These are phyloP conservation scores for Boletellus ananas DNA, from an alignment of 768 basidiomycete species.

Conservation along the genomic window DNA sequence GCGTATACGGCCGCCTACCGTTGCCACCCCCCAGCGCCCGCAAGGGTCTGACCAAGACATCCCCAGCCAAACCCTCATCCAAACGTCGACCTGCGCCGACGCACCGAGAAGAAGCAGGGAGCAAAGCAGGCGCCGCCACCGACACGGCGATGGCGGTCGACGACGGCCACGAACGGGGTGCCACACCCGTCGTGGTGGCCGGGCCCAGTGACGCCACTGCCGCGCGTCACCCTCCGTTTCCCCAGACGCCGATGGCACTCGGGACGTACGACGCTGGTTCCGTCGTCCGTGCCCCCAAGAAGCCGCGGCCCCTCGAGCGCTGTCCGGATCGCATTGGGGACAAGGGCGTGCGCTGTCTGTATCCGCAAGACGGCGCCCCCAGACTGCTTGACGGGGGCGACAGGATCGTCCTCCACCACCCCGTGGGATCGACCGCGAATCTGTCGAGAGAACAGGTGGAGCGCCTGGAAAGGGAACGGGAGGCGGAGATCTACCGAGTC, in stretches of 20 bases:
- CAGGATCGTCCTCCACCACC: constrained; percentile 22
- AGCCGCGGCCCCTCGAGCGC: constrained; percentile 22
- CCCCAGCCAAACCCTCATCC: background rate
- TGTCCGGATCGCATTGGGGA: constrained; percentile 30
- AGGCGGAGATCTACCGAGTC: constrained; percentile 1
- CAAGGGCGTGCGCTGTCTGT: constrained; percentile 23
- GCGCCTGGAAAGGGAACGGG: constrained; percentile 11
- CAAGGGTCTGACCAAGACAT: background rate
- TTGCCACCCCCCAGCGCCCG: constrained; percentile 5
- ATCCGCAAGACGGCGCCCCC: constrained; percentile 11
- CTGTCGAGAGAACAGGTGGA: constrained; percentile 26
- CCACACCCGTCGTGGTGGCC: constrained; percentile 4
- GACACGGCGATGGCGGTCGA: constrained; percentile 13
- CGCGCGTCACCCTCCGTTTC: constrained; percentile 2
- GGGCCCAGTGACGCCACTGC: background rate
- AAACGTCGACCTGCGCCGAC: background rate
- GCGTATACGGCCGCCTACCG: constrained; percentile 15
- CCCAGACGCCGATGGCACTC: constrained; percentile 18
- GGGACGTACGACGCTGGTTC: constrained; percentile 29
- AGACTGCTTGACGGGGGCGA: constrained; percentile 9
- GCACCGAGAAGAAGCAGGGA: background rate
- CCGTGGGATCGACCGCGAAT: constrained; percentile 20
- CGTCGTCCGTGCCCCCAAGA: constrained; percentile 30
- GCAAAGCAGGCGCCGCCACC: background rate
- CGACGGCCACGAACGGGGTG: constrained; percentile 17